Conservation (phyloP, 768 basidiomycete genomes). For the Leucogyrophana mollusca region DNA sequence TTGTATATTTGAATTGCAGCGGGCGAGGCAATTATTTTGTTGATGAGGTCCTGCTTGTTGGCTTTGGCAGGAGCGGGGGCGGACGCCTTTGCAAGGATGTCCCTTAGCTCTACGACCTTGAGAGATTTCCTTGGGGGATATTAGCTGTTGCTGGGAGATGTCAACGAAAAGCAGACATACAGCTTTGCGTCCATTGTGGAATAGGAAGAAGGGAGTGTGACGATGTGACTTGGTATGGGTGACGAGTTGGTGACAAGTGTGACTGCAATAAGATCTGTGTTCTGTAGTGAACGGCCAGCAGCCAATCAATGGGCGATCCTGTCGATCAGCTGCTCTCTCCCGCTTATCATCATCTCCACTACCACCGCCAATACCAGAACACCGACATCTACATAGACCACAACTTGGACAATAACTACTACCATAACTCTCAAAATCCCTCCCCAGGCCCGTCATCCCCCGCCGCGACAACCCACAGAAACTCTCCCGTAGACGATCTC, state of each 20-base stretch:
- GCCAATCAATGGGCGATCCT: conserved; percentile 55
- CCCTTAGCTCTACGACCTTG: conserved; percentile 70
- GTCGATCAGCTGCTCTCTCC: conserved; percentile 63
- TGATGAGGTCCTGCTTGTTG: conserved; percentile 67
- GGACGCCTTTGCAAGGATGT: conserved; percentile 54
- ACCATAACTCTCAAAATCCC: conserved; percentile 24
- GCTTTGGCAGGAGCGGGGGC: conserved; percentile 52
- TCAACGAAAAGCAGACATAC: conserved; percentile 15
- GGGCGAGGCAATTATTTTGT: conserved; percentile 54
- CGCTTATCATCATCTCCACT: conserved; percentile 48
- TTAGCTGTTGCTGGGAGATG: conserved; percentile 1
- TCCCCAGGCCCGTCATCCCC: conserved; percentile 31
- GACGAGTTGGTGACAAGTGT: conserved; percentile 5
- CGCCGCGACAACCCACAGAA: conserved; percentile 22
- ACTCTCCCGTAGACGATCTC: conserved; percentile 27
- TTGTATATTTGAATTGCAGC: conserved; percentile 52
- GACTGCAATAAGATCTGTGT: conserved; percentile 6
- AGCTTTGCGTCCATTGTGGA: conserved; percentile 39
- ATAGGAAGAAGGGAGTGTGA: conserved; percentile 6
- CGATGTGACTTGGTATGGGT: conserved; percentile 24
- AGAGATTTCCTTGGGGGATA: conserved; percentile 48
- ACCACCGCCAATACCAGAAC: conserved; percentile 24
- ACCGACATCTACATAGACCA: conserved; percentile 18
- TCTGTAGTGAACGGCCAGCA: conserved; percentile 25
- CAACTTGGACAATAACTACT: conserved; percentile 14